Evolutionary conservation across 2,329 filamentous ascomycete species (phyloP).

Genomic region (Leptographium wingfieldii): DNA sequence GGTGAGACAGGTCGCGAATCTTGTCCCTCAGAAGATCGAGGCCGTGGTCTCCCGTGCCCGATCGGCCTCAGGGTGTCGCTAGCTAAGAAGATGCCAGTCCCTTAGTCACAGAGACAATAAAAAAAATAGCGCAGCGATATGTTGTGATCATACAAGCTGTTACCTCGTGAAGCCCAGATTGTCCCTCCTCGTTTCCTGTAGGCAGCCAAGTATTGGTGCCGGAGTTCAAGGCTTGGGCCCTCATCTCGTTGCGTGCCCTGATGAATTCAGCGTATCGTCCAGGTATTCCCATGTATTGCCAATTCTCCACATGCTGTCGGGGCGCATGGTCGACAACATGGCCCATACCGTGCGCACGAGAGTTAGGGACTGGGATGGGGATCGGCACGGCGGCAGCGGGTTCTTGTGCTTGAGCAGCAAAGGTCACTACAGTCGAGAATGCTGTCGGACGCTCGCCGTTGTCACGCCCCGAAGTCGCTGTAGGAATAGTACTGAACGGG

Average conservation of each 20-base stretch:
- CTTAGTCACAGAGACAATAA: not conserved
- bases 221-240: no score
- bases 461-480: not conserved
- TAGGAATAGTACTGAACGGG: no score
- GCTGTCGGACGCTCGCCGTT: not conserved
- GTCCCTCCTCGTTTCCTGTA: not conserved
- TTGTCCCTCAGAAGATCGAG: not conserved
- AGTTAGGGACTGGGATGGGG: no score
- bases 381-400: no score
- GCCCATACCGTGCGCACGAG: no score
- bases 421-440: not conserved
- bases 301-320: no score
- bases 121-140: not conserved
- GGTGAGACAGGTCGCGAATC: not conserved
- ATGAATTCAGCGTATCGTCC: no score
- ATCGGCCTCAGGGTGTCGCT: not conserved
- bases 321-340: no score
- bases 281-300: no score
- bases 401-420: not conserved
- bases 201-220: no score
- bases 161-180: not conserved
- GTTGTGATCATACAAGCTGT: not conserved
- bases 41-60: not conserved
- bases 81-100: not conserved
- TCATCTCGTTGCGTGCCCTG: no score